phyloP scores from a whole-genome alignment of 257 asterid genomes.

The Solanum sparsipilum region DNA sequence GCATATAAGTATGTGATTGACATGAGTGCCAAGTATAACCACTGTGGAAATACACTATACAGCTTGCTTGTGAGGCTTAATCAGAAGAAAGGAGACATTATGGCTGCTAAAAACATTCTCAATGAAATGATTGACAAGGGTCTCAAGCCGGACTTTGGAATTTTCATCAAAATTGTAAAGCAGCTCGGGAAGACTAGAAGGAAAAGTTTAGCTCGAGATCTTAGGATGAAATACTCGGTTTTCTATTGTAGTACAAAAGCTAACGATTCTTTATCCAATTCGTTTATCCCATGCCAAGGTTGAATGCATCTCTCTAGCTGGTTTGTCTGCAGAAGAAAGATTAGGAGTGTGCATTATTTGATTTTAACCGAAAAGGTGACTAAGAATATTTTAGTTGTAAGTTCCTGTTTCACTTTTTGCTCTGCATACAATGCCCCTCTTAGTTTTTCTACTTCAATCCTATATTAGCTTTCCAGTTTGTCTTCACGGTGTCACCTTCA shows the following conservation, averaged over 20 bases:
- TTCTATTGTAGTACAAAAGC: constrained; percentile 1
- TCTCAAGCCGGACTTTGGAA: constrained; percentile 44
- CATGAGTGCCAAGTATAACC: constrained; percentile 20
- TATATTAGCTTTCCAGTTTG: not conserved
- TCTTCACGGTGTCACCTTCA: not conserved
- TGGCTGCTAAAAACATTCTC: constrained; percentile 40
- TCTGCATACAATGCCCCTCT: not conserved
- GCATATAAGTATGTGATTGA: constrained; percentile 45
- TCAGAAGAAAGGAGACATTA: constrained; percentile 33
- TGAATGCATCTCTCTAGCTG: not conserved
- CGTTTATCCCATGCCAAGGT: not conserved
- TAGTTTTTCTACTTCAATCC: not conserved
- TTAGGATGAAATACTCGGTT: not conserved
- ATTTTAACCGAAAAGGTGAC: not conserved
- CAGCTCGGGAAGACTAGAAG: constrained; percentile 30
- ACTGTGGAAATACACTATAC: constrained; percentile 34
- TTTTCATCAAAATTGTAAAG: constrained; percentile 27
- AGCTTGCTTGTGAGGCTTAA: constrained; percentile 56
- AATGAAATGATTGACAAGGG: constrained; percentile 67
- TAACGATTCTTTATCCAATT: not conserved
- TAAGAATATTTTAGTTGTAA: not conserved
- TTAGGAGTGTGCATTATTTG: not conserved
- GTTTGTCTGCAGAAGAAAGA: not conserved
- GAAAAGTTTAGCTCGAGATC: constrained; percentile 33
- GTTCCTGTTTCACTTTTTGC: not conserved